Evolutionary conservation across 176 grass and related monocot species (phyloP).

Genomic region (Phragmites australis): DNA sequence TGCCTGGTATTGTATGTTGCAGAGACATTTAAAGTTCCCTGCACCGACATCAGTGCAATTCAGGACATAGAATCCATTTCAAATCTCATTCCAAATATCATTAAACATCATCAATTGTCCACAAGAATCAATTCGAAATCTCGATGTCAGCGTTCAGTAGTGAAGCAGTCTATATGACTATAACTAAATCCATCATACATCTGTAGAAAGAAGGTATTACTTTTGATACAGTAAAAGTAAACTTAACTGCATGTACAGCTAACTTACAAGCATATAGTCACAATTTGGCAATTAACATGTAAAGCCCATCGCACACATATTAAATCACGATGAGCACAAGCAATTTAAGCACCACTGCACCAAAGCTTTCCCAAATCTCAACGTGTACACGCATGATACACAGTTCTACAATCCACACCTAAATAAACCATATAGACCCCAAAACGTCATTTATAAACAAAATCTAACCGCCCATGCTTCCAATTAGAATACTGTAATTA

Average conservation of each 20-base stretch:
- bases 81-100: not conserved
- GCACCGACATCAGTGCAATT: constrained; percentile 26
- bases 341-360: not conserved
- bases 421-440: not conserved
- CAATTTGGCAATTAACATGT: not conserved
- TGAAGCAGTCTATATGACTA: not conserved
- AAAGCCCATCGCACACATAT: not conserved
- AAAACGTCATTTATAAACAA: not conserved
- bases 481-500: not conserved
- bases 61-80: not conserved
- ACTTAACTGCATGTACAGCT: not conserved
- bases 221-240: not conserved
- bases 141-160: not conserved
- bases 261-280: not conserved
- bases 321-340: not conserved
- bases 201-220: not conserved
- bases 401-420: not conserved
- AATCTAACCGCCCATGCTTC: not conserved
- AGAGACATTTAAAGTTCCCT: constrained; percentile 82
- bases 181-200: not conserved
- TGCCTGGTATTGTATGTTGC: constrained; percentile 68
- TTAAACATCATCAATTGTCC: not conserved
- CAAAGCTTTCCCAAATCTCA: not conserved
- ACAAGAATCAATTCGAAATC: not conserved
- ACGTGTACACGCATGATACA: not conserved